Percentiles rank a stretch among this genome's conserved stretches.
phyloP scores from a whole-genome alignment of 2,329 filamentous ascomycete species.

The Ascochyta fabae region DNA sequence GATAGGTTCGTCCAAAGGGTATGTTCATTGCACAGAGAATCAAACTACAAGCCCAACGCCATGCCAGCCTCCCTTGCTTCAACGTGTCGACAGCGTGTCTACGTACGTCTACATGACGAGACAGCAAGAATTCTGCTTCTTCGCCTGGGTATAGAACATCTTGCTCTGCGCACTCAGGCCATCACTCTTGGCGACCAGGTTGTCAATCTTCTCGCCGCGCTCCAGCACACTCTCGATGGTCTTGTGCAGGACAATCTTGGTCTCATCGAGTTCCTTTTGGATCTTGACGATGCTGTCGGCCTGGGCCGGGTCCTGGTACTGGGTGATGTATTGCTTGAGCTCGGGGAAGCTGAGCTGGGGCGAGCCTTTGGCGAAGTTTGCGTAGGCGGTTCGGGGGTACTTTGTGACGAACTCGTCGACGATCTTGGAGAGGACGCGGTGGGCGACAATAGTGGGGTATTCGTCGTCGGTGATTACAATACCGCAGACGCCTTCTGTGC shows the following conservation, averaged over 20 bases:
- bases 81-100: conserved; percentile 1
- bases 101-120: conserved; percentile 59
- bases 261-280: conserved; percentile 95
- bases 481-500: conserved; percentile 55
- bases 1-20: conserved; percentile 9
- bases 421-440: conserved; percentile 85
- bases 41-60: conserved; percentile 12
- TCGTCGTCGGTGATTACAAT: conserved; percentile 57
- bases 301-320: conserved; percentile 86
- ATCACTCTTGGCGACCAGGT: conserved; percentile 90
- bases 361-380: conserved; percentile 54
- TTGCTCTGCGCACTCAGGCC: conserved; percentile 90
- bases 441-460: conserved; percentile 74
- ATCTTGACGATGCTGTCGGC: conserved; percentile 95
- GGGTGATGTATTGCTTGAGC: conserved; percentile 77
- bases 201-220: conserved; percentile 95
- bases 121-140: conserved; percentile 69
- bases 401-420: conserved; percentile 84
- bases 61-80: not conserved
- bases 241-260: conserved; percentile 96
- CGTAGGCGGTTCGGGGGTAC: conserved; percentile 74
- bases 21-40: conserved; percentile 9
- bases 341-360: conserved; percentile 64
- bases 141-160: conserved; percentile 87
- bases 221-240: conserved; percentile 89